Evolutionary conservation across 2,329 filamentous ascomycete genomes (phyloP).

Genomic region (Bisporella sp.): DNA sequence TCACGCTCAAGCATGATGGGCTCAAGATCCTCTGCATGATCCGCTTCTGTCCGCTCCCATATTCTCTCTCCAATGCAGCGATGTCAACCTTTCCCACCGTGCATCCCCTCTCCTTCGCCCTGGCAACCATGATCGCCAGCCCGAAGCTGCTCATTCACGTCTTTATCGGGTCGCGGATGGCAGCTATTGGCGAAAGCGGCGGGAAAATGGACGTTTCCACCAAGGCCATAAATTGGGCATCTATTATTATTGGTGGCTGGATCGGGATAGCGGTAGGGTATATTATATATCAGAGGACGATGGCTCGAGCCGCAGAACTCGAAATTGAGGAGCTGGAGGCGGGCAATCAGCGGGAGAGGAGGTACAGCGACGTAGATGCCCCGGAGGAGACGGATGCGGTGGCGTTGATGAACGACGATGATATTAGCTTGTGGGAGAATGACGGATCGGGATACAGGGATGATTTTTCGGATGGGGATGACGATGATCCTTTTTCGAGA

Average conservation of each 20-base stretch:
- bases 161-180: slow-evolving; percentile 83
- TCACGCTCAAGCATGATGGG: slow-evolving; percentile 86
- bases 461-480: slow-evolving; percentile 24
- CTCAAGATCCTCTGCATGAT: slow-evolving; percentile 87
- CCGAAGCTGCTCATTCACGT: slow-evolving; percentile 89
- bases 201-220: slow-evolving; percentile 75
- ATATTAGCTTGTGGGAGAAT: slow-evolving; percentile 28
- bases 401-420: slow-evolving; percentile 25
- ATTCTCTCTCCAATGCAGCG: slow-evolving; percentile 88
- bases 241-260: slow-evolving; percentile 64
- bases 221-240: slow-evolving; percentile 76
- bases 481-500: slow-evolving; percentile 17
- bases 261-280: slow-evolving; percentile 72
- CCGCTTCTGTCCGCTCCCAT: slow-evolving; percentile 85
- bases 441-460: slow-evolving; percentile 21
- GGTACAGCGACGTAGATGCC: slow-evolving; percentile 15
- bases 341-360: slow-evolving; percentile 9
- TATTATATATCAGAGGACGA: slow-evolving; percentile 73
- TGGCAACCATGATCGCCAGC: slow-evolving; percentile 73
- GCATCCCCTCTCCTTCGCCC: slow-evolving; percentile 63
- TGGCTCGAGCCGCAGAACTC: slow-evolving; percentile 54
- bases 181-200: slow-evolving; percentile 72
- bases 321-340: slow-evolving; percentile 28
- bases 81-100: slow-evolving; percentile 91
- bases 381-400: slow-evolving; percentile 13